Evolutionary conservation across 352 stramenopile genomes (phyloP).

Genomic region (Globisporangium perplexum): DNA sequence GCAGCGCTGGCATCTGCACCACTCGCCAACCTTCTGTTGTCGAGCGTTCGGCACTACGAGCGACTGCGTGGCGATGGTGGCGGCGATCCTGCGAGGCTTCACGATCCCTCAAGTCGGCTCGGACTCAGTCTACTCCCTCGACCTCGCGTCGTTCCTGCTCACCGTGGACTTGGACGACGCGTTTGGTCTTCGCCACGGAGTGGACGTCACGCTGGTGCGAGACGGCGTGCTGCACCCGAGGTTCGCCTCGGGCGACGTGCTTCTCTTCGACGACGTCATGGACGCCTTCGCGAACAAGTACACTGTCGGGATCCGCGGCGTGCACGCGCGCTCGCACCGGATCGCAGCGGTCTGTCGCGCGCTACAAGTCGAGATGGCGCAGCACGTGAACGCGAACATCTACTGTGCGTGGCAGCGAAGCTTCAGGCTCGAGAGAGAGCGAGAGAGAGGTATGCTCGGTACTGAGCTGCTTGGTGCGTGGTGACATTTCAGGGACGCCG

Average conservation of each 20-base stretch:
- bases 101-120: conserved; percentile 16
- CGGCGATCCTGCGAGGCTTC: conserved; percentile 10
- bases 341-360: conserved; percentile 11
- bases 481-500: conserved; percentile 17
- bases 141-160: conserved; percentile 1
- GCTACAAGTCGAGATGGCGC: conserved; percentile 20
- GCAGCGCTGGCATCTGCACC: conserved; percentile 1
- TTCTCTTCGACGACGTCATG: conserved; percentile 14
- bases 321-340: conserved; percentile 18
- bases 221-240: conserved; percentile 14
- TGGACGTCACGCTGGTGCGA: conserved; percentile 25
- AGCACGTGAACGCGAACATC: conserved; percentile 31
- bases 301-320: conserved; percentile 23
- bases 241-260: conserved; percentile 5
- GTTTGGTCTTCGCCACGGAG: conserved; percentile 15
- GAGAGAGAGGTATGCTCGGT: no score
- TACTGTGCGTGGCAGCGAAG: conserved; percentile 18
- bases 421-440: not conserved
- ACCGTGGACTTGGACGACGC: not conserved
- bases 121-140: conserved; percentile 6
- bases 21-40: not conserved
- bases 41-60: not conserved
- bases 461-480: no score
- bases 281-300: conserved; percentile 15
- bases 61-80: conserved; percentile 7